phyloP scores from a whole-genome alignment of 805 yeast genomes.

The Ogataea henricii region DNA sequence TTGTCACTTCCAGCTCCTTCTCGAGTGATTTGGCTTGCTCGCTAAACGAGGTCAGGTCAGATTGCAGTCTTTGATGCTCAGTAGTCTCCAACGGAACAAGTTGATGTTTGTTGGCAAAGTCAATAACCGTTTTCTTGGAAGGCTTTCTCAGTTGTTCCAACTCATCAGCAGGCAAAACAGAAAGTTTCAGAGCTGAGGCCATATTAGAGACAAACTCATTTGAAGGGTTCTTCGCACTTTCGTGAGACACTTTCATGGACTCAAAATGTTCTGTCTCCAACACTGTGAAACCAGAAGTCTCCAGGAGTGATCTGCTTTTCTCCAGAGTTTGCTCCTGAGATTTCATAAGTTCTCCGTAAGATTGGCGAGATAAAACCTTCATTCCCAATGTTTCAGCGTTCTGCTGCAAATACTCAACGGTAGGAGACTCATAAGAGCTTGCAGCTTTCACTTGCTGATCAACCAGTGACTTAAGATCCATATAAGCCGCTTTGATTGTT shows the following conservation, averaged over 20 bases:
- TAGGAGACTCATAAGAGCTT: conserved; percentile 26
- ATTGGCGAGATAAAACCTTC: conserved; percentile 13
- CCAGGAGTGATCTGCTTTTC: conserved; percentile 8
- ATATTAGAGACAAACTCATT: conserved; percentile 35
- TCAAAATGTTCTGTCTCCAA: conserved; percentile 16
- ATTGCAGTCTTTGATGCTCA: conserved; percentile 4
- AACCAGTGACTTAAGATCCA: conserved; percentile 26
- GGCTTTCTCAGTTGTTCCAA: conserved; percentile 18
- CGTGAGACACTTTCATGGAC: conserved; percentile 3
- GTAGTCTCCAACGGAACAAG: conserved; percentile 9
- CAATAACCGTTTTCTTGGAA: conserved; percentile 16
- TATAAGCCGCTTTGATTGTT: conserved; percentile 30
- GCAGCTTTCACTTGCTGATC: conserved; percentile 23
- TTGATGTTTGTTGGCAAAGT: conserved; percentile 12
- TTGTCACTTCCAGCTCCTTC: not conserved
- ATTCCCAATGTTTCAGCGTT: conserved; percentile 24
- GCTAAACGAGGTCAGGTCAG: not conserved
- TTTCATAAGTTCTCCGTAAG: conserved; percentile 3
- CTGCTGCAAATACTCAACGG: conserved; percentile 30
- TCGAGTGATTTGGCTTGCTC: not conserved
- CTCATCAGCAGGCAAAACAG: conserved; percentile 20
- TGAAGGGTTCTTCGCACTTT: conserved; percentile 18
- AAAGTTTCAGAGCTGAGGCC: conserved; percentile 31
- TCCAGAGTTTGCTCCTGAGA: conserved; percentile 11
- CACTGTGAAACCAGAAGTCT: conserved; percentile 15